These are phyloP conservation scores for Triticum urartu DNA, from an alignment of 176 grass and related monocot species.

Conservation along the genomic window DNA sequence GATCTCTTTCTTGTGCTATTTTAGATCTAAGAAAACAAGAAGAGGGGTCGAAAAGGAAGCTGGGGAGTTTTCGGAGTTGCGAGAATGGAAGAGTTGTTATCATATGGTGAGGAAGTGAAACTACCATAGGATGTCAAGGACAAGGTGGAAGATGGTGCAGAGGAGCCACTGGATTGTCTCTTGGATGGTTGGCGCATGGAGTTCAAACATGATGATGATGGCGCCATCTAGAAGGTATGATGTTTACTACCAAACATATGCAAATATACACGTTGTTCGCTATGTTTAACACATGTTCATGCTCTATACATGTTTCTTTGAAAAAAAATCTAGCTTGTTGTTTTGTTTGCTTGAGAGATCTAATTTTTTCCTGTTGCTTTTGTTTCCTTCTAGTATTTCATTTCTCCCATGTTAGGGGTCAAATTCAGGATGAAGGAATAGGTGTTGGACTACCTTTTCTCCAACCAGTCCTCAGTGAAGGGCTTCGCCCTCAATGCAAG, in stretches of 20 bases:
- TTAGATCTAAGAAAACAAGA: no score
- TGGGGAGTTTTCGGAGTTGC: no score
- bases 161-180: constrained; percentile 32
- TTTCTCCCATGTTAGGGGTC: constrained; percentile 21
- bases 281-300: neutral
- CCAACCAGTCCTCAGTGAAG: no score
- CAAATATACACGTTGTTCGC: no score
- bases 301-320: neutral
- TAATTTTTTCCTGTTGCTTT: neutral
- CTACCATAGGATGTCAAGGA: neutral
- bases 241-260: no score
- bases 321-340: neutral
- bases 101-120: neutral
- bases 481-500: no score
- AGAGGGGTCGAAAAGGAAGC: no score
- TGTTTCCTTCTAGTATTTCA: constrained; percentile 33
- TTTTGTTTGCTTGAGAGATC: neutral
- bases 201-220: constrained; percentile 8
- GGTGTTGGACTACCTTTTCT: constrained; percentile 29
- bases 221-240: constrained; percentile 26
- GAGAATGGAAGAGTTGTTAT: neutral
- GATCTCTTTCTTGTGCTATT: no score
- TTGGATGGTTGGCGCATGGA: constrained; percentile 51
- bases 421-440: constrained; percentile 28
- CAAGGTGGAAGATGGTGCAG: neutral